Base-by-base conservation (phyloP, 1,284 basidiomycete genomes). In the Rhodotorula sp. region DNA sequence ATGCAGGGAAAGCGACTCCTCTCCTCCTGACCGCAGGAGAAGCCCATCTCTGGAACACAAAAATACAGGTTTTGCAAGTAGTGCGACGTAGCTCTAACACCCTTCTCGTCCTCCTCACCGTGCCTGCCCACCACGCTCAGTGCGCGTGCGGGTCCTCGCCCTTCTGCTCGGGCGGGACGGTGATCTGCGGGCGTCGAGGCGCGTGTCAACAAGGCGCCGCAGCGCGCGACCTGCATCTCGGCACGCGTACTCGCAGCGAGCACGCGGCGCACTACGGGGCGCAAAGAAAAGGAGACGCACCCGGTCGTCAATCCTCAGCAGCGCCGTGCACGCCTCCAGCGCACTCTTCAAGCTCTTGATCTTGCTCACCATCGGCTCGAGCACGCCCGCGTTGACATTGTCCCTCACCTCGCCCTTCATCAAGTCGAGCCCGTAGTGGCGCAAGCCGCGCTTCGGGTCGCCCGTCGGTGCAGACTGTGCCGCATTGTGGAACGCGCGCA, bases 301-400 rank as follows among this genome's bases (percentile, higher is more conserved):
- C 60, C 76, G 61, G 61, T 77, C 96, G 81, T 98, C 96, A 80
- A 99, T 99, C 72, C 97, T 88, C 80, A 99, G 84, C 77, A 99
- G 84, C 72, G 92, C 93, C 41, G 97, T 95, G 17, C 96, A 94
- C 25, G 97, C 96, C 83, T 99, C 97, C 76, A 97, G 92, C 32
- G 95, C 95, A 63, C 90, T 92, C 85, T 99, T 99, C 82, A 99
- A 83, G 81, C 91, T 95, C 83, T 92, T 91, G 75, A 99, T 61
- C 84, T 99, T 99, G 86, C 91, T 92, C 82, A 99, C 88, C 12
- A 95, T 97, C 3, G 97, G 97, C 84, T 99, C 97, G 64, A 99
- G 85, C 36, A 99, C 89, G 56, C 97, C 97, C 17, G 94, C 93
- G 66, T 88, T 85, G 66, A 97, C 88, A 80, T 99, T 99, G 84